Evolutionary conservation across 108 stramenopile genomes (phyloP).

Genomic region (Cyclostephanos tholiformis): DNA sequence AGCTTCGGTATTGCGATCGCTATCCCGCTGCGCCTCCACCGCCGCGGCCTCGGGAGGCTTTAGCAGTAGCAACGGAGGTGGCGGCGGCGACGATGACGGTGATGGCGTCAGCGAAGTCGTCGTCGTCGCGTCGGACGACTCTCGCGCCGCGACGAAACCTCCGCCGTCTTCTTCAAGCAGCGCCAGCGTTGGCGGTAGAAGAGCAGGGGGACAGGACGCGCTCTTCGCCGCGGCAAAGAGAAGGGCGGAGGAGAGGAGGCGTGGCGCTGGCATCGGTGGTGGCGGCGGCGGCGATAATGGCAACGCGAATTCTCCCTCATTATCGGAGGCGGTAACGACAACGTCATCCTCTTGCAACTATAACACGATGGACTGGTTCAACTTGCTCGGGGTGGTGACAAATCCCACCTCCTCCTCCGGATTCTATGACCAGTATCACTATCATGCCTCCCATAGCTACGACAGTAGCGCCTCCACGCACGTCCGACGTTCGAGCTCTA

Average conservation of each 20-base stretch:
- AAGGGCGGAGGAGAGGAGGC: slow-evolving; percentile 42
- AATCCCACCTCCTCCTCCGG: slow-evolving; percentile 57
- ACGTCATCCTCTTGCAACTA: slow-evolving; percentile 24
- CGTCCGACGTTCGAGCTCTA: slow-evolving; percentile 1
- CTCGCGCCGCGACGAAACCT: background rate
- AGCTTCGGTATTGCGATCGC: too few species aligned
- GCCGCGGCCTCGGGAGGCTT: too few species aligned
- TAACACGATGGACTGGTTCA: slow-evolving; percentile 79
- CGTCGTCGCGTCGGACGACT: too few species aligned
- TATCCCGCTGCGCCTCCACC: too few species aligned
- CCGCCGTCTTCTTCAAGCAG: too few species aligned
- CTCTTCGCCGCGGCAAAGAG: slow-evolving; percentile 45
- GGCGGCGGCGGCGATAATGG: background rate
- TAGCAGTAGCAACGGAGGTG: too few species aligned
- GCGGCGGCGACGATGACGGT: too few species aligned
- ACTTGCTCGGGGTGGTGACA: slow-evolving; percentile 79
- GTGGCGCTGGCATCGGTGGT: slow-evolving; percentile 2
- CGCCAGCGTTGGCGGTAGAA: background rate
- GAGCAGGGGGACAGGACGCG: slow-evolving; percentile 13
- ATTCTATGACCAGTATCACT: too few species aligned
- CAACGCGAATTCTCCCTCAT: background rate
- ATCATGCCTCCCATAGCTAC: too few species aligned
- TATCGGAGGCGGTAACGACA: background rate
- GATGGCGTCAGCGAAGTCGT: background rate
- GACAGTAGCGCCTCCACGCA: slow-evolving; percentile 4